phyloP scores from a whole-genome alignment of 73 alveolate genomes.

The Stentor coeruleus region DNA sequence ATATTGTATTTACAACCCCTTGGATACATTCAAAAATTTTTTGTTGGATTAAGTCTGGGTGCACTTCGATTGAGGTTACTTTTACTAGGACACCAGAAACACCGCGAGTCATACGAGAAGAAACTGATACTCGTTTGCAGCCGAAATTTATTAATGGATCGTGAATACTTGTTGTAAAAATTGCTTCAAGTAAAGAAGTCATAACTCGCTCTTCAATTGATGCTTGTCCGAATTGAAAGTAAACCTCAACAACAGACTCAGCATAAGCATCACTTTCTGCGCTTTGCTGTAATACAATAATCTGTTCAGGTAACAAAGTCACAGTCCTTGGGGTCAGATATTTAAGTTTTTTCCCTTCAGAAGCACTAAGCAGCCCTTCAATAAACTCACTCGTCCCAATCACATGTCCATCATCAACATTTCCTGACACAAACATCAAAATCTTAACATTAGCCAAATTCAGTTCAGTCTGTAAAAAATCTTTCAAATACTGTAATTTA shows the following conservation, averaged over 20 bases:
- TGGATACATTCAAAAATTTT: not conserved
- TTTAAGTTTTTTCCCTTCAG: constrained; percentile 40
- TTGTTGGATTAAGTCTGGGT: not conserved
- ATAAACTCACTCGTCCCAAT: not conserved
- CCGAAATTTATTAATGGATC: constrained; percentile 66
- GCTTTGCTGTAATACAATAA: not conserved
- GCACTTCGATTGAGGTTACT: not conserved
- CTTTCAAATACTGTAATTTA: not conserved
- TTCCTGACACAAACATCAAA: not conserved
- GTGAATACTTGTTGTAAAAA: constrained; percentile 60
- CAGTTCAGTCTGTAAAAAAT: not conserved
- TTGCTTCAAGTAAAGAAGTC: not conserved
- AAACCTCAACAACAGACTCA: constrained; percentile 8
- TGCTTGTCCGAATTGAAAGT: constrained; percentile 3
- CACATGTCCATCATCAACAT: not conserved
- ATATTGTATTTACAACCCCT: not conserved
- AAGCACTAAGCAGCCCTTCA: not conserved
- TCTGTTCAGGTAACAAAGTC: constrained; percentile 45
- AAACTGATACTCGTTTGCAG: constrained; percentile 52
- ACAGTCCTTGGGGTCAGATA: constrained; percentile 39
- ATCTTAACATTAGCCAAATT: constrained; percentile 6
- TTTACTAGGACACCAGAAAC: not conserved
- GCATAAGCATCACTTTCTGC: not conserved
- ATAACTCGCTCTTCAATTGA: constrained; percentile 1
- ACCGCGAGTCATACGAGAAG: constrained; percentile 16